A percentile compares a stretch with the other conserved stretches of the same genome.
Evolutionary conservation across 495 filamentous ascomycete species (phyloP).

Genomic region (Immersiella caudata): DNA sequence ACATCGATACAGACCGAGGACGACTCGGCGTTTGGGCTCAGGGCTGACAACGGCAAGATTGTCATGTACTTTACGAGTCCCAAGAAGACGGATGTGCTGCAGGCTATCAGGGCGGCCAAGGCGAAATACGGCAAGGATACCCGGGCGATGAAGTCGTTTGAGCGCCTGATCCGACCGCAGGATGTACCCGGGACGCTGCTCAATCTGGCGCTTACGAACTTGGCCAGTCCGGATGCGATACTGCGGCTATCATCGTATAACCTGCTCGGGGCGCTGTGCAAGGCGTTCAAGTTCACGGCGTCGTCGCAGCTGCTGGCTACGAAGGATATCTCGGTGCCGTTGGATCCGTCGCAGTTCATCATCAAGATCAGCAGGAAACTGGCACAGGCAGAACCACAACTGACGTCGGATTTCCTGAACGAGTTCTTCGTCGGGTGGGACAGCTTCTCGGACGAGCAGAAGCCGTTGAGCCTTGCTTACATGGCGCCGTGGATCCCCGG

Average conservation of each 20-base stretch:
- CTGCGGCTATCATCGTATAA: conserved; percentile 66
- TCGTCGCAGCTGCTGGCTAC: conserved; percentile 60
- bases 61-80: conserved; percentile 68
- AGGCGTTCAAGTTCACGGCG: conserved; percentile 64
- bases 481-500: conserved; percentile 68
- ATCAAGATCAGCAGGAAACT: conserved; percentile 63
- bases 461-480: conserved; percentile 64
- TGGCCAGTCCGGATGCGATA: conserved; percentile 58
- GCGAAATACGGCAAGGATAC: conserved; percentile 63
- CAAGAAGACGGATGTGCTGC: conserved; percentile 61
- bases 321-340: conserved; percentile 61
- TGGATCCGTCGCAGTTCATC: conserved; percentile 64
- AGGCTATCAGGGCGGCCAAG: conserved; percentile 61
- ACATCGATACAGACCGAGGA: conserved; percentile 64
- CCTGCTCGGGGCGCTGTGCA: conserved; percentile 62
- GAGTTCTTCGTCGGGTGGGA: conserved; percentile 73
- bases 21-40: conserved; percentile 66
- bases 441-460: conserved; percentile 62
- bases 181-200: conserved; percentile 68
- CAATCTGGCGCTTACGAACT: conserved; percentile 65
- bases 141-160: conserved; percentile 56
- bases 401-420: conserved; percentile 67
- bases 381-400: conserved; percentile 61
- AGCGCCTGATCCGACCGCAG: conserved; percentile 64
- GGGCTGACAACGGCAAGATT: conserved; percentile 67